phyloP scores from a whole-genome alignment of 768 basidiomycete species.

The Fomitopsis serialis region DNA sequence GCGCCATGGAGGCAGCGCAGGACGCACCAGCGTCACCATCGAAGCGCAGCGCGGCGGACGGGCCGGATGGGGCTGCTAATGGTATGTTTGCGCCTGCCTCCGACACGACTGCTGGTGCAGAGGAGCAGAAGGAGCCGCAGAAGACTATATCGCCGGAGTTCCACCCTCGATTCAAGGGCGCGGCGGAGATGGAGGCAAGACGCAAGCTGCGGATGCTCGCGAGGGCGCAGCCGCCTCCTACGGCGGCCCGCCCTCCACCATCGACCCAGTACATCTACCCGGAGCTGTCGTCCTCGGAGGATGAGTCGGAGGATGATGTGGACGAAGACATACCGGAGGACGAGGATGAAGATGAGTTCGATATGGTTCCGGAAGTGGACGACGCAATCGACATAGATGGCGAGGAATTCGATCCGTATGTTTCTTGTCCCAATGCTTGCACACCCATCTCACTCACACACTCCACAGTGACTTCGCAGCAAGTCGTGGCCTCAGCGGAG shows the following conservation, averaged over 20 bases:
- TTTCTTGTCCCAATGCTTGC: conserved; percentile 7
- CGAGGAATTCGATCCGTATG: conserved; percentile 80
- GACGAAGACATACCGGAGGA: conserved; percentile 41
- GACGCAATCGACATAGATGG: conserved; percentile 31
- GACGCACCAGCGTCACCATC: background rate
- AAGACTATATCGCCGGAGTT: conserved; percentile 39
- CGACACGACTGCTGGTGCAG: background rate
- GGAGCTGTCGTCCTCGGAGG: conserved; percentile 39
- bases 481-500: conserved; percentile 31
- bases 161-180: conserved; percentile 74
- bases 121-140: conserved; percentile 27
- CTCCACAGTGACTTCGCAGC: conserved; percentile 60
- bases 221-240: conserved; percentile 37
- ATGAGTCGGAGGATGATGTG: conserved; percentile 38
- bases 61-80: background rate
- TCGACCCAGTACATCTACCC: conserved; percentile 37
- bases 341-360: conserved; percentile 58
- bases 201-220: conserved; percentile 63
- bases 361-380: conserved; percentile 36
- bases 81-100: background rate
- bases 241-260: conserved; percentile 28
- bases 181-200: conserved; percentile 82
- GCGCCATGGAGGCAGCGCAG: background rate
- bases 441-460: background rate
- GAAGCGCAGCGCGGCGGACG: background rate